Percentiles rank a stretch among this genome's conserved stretches.
phyloP scores from a whole-genome alignment of 1,284 basidiomycete species.

The Meira miltonrushii region DNA sequence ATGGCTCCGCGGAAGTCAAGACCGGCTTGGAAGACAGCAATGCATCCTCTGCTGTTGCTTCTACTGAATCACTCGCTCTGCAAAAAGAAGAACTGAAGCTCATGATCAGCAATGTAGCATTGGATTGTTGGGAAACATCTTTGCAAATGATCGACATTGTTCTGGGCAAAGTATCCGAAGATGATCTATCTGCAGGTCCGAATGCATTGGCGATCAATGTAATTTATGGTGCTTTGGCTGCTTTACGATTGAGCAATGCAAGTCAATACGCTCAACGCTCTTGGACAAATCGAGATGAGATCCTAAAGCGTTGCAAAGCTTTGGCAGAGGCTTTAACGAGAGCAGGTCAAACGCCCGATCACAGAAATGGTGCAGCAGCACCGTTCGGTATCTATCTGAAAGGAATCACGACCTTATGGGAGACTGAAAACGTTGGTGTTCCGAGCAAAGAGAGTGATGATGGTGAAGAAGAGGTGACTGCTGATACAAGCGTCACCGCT shows the following conservation, averaged over 20 bases:
- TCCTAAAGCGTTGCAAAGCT: constrained; percentile 24
- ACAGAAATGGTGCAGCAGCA: constrained; percentile 38
- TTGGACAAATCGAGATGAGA: constrained; percentile 28
- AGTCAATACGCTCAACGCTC: neutral
- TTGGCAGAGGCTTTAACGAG: constrained; percentile 27
- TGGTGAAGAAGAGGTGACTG: neutral
- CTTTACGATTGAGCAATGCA: constrained; percentile 35
- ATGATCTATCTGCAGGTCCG: constrained; percentile 30
- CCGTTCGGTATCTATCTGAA: constrained; percentile 35
- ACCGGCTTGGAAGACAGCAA: neutral
- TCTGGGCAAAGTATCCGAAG: constrained; percentile 20
- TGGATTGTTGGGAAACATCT: constrained; percentile 36
- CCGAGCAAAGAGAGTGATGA: neutral
- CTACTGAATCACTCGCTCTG: neutral
- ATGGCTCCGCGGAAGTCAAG: neutral
- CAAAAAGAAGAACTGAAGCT: neutral
- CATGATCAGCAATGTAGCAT: constrained; percentile 18
- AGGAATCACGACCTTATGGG: constrained; percentile 11
- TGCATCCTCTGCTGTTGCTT: neutral
- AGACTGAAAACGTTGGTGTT: constrained; percentile 11
- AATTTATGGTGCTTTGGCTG: constrained; percentile 35
- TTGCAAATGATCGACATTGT: constrained; percentile 35
- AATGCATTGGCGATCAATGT: constrained; percentile 40
- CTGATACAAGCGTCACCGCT: no score
- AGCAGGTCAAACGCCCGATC: constrained; percentile 38